Evolutionary conservation across 73 alveolate genomes (phyloP).

Genomic region (Symbiodinium pilosum): DNA sequence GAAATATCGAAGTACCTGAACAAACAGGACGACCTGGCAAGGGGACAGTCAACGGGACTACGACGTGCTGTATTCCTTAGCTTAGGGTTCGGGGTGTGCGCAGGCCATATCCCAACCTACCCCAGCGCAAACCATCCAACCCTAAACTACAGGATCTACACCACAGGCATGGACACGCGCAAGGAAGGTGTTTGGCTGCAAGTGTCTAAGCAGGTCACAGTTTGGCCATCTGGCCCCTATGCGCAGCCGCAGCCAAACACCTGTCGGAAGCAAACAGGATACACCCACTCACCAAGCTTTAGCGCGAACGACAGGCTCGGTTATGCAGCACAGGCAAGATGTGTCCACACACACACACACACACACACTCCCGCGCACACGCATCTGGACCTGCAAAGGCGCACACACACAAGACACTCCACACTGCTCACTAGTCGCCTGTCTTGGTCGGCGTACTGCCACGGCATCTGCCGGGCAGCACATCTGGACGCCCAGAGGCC

Average conservation of each 20-base stretch:
- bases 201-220: background rate
- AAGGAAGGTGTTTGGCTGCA: background rate
- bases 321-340: background rate
- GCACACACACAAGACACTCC: background rate
- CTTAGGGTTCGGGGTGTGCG: too few species aligned
- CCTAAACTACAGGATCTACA: background rate
- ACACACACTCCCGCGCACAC: background rate
- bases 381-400: background rate
- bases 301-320: background rate
- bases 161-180: background rate
- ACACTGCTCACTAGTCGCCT: background rate
- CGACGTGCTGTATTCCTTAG: too few species aligned
- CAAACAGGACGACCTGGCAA: too few species aligned
- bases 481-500: background rate
- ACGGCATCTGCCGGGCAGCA: background rate
- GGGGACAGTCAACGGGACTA: too few species aligned
- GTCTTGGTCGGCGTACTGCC: background rate
- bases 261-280: background rate
- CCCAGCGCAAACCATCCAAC: background rate
- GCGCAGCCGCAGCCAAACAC: slow-evolving; percentile 22
- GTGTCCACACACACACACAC: background rate
- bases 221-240: background rate
- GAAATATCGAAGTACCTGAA: too few species aligned
- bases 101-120: too few species aligned
- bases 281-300: background rate